phyloP scores from a whole-genome alignment of 2,329 filamentous ascomycete genomes.

The Aspergillus ochraceoroseus region DNA sequence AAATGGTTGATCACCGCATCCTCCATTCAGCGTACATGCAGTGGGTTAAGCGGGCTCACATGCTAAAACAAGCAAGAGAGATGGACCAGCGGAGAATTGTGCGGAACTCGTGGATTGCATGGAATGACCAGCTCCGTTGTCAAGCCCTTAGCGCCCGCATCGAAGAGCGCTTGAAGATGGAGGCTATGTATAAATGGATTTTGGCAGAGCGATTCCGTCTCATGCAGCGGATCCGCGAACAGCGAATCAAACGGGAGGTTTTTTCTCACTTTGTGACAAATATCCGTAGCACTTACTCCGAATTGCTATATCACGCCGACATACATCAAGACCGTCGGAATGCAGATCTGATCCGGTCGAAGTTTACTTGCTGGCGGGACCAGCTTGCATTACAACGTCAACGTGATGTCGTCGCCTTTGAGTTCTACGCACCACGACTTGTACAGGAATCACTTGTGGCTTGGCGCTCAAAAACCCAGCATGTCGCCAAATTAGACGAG shows the following conservation, averaged over 20 bases:
- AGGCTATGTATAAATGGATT: slow-evolving; percentile 59
- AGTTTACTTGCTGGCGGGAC: slow-evolving; percentile 38
- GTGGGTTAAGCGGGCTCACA: slow-evolving; percentile 48
- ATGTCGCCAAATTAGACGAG: slow-evolving; percentile 47
- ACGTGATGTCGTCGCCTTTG: slow-evolving; percentile 39
- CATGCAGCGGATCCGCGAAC: slow-evolving; percentile 39
- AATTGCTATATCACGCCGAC: slow-evolving; percentile 37
- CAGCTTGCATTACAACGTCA: slow-evolving; percentile 38
- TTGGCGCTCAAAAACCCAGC: slow-evolving; percentile 38
- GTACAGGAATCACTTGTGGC: slow-evolving; percentile 38
- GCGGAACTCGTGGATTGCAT: slow-evolving; percentile 55
- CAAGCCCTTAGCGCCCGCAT: slow-evolving; percentile 51
- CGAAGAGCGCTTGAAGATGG: slow-evolving; percentile 52
- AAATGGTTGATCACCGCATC: slow-evolving; percentile 45
- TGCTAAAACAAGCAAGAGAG: slow-evolving; percentile 47
- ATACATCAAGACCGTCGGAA: slow-evolving; percentile 32
- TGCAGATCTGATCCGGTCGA: slow-evolving; percentile 33
- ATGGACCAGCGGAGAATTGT: slow-evolving; percentile 52
- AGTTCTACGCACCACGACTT: slow-evolving; percentile 43
- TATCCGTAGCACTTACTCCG: slow-evolving; percentile 36
- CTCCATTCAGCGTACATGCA: slow-evolving; percentile 45
- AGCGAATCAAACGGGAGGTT: slow-evolving; percentile 37
- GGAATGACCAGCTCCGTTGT: slow-evolving; percentile 58
- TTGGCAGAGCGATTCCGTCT: slow-evolving; percentile 46
- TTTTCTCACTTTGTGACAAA: slow-evolving; percentile 41